Base-by-base conservation (phyloP, 805 yeast species). In the Suhomyces xylopsoci region DNA sequence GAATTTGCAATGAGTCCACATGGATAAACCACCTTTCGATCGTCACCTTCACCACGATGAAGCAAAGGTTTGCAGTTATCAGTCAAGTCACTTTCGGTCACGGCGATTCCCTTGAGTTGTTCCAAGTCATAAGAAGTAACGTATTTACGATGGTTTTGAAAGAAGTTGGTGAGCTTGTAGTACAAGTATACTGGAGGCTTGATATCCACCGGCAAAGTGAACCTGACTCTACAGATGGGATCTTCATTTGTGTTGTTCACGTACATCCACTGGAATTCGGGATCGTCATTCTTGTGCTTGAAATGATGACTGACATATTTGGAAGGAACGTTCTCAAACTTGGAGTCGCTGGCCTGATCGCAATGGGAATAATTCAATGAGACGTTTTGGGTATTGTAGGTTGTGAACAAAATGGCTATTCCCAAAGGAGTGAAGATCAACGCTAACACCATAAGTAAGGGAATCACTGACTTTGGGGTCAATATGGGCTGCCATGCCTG, bases 1-100 rank as follows among this genome's bases (percentile, higher is more conserved):
- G 97, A 90, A 71, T 93, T 93, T 49, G 98, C 96, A 58, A 93
- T 90, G 48, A 93, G 78, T 0, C 99, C 99, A 73, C 98, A 94
- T 15, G 99, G 99, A 67, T 93, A 93, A 55, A 79, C 64, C 14
- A 77, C 64, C 58, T 79, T 81, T 20, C 58, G 65, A 44, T 72
- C 76, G 15, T 71, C 64, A 12, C 73, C 77, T 14, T 65, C 71
- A 51, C 80, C 81, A 2, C 54, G 53, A 28, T 75, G 77, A 48
- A 58, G 63, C 53, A 73, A 58, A 0, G 80, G 79, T 46, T 64
- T 61, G 57, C 80, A 75, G 49, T 66, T 62, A 34, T 64, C 62
- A 6, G 68, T 77, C 19, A 94, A 67, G 44, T 74, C 79, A 25
- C 70, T 77, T 3, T 73, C 73, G 0, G 78, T 51, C 7, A 87